Conservation (phyloP, 208 protist species). For the Leishmania arabica region DNA sequence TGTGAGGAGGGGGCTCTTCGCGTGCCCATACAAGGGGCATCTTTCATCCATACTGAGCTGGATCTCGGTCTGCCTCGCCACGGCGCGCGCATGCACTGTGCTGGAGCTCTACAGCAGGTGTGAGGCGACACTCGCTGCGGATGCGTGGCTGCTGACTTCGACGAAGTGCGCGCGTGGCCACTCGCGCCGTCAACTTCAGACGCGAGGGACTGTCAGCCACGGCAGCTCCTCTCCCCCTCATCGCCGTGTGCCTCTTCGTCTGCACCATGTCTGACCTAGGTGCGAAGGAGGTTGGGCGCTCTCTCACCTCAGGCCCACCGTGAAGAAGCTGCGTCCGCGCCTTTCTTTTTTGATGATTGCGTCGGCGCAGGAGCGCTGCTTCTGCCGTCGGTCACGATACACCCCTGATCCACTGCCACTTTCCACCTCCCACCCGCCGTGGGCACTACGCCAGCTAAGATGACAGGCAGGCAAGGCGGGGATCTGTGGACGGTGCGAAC, state of each 20-base stretch:
- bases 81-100: neutral
- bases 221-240: neutral
- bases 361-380: neutral
- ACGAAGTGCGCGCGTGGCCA: neutral
- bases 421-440: neutral
- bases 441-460: neutral
- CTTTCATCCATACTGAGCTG: slow-evolving; percentile 11
- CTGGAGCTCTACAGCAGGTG: slow-evolving; percentile 12
- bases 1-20: slow-evolving; percentile 13
- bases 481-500: neutral
- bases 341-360: too few species aligned
- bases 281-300: neutral
- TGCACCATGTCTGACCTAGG: neutral
- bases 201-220: neutral
- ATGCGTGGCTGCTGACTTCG: neutral
- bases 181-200: neutral
- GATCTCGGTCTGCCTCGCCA: slow-evolving; percentile 1
- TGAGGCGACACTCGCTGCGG: slow-evolving; percentile 1
- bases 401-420: neutral
- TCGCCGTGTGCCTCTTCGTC: neutral
- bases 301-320: neutral
- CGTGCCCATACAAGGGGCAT: slow-evolving; percentile 2
- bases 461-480: neutral
- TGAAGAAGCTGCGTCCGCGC: neutral
- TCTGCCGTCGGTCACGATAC: neutral